These are phyloP conservation scores for Amaranthus palmeri DNA, from an alignment of 148 eudicot genomes.

Conservation along the genomic window DNA sequence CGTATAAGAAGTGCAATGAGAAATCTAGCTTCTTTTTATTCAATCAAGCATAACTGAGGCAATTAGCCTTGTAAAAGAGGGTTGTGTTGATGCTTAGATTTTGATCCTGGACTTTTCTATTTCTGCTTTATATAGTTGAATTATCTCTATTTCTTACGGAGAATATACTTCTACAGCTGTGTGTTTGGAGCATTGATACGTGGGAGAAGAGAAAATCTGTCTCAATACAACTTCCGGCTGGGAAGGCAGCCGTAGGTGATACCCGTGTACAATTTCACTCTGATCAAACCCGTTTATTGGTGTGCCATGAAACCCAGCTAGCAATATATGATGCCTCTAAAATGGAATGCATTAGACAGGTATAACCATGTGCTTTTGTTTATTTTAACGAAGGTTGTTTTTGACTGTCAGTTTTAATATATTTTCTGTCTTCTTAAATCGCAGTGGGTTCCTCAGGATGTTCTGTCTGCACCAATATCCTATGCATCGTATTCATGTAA, in stretches of 20 bases:
- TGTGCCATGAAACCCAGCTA: constrained; percentile 81
- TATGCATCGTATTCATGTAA: constrained; percentile 84
- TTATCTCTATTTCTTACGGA: not conserved
- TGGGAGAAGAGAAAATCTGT: constrained; percentile 73
- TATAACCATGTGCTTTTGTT: constrained; percentile 7
- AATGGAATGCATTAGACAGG: constrained; percentile 82
- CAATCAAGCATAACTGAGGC: not conserved
- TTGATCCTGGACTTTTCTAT: not conserved
- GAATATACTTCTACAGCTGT: constrained; percentile 43
- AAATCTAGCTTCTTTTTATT: not conserved
- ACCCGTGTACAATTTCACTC: constrained; percentile 81
- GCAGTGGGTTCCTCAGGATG: constrained; percentile 90
- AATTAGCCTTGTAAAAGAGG: not conserved
- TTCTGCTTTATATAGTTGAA: not conserved
- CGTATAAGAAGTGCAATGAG: not conserved
- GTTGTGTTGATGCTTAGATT: not conserved
- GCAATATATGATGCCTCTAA: constrained; percentile 85
- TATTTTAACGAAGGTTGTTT: not conserved
- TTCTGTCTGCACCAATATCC: constrained; percentile 61
- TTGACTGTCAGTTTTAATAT: not conserved
- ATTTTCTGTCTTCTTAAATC: constrained; percentile 18
- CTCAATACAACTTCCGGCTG: constrained; percentile 68
- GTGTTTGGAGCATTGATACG: constrained; percentile 78
- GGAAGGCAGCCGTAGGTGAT: constrained; percentile 69
- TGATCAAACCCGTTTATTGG: constrained; percentile 70